Evolutionary conservation across 495 filamentous ascomycete genomes (phyloP), one percentile per base, ranked within the genome.

Genomic region (Podospora didyma): DNA sequence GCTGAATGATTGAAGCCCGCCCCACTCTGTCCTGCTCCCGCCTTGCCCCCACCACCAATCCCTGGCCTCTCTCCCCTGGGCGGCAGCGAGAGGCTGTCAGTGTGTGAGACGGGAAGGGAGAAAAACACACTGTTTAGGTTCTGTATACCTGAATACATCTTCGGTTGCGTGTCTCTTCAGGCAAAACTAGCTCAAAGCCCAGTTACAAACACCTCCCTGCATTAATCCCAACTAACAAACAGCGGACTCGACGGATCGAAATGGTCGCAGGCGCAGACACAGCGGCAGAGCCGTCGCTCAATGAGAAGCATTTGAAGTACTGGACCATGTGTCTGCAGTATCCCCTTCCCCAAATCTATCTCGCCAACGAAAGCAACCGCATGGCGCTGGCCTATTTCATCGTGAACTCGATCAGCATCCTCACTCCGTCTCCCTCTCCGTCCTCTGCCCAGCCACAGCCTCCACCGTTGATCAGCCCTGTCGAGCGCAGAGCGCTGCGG

Each of bases 351-450:
- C 77, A 80, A 51, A 78, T 82, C 57, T 97, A 97, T 76, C 90
- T 85, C 42, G 79, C 82, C 64, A 93, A 86, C 68, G 94, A 98
- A 72, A 88, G 88, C 51, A 91, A 89, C 69, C 92, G 94, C 60
- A 87, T 97, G 71, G 87, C 86, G 1, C 82, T 97, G 19, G 90
- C 87, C 55, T 96, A 86, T 74, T 95, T 98, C 75, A 89, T 87
- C 49, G 51, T 78, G 51, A 74, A 73, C 34, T 73, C 75, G 34
- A 68, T 78, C 64, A 65, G 68, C 59, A 68, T 79, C 28, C 72
- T 79, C 14, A 71, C 75, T 11, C 63, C 19, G 12, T 16, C 39
- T 12, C 14, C 26, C 3, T 31, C 26, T 31, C 9, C 26, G 9
- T 14, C 39, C 14, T 56, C 56, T 17, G 12, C 53, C 28, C 56